These are phyloP conservation scores for Phaeosphaeria sp. DNA, from an alignment of 2,329 filamentous ascomycete species.

Conservation along the genomic window DNA sequence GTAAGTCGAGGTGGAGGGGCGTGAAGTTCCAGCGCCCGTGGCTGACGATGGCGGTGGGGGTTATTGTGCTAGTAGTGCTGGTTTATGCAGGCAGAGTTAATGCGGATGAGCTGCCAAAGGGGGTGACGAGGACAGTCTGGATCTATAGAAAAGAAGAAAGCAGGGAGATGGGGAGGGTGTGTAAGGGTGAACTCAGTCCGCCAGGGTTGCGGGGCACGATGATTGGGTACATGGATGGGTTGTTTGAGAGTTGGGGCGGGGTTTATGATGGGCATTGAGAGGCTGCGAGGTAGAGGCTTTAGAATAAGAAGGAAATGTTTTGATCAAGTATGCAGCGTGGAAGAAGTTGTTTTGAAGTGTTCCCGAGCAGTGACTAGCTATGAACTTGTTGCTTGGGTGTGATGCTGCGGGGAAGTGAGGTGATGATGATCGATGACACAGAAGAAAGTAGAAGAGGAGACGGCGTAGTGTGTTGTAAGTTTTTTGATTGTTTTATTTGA, in stretches of 20 bases:
- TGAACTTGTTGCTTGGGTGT: not conserved
- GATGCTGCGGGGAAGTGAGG: not conserved
- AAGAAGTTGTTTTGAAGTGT: not conserved
- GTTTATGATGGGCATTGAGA: slow-evolving; percentile 10
- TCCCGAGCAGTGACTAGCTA: not conserved
- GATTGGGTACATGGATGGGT: slow-evolving; percentile 17
- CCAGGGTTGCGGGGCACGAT: slow-evolving; percentile 15
- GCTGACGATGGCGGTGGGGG: slow-evolving; percentile 16
- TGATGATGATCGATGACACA: not conserved
- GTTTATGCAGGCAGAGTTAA: slow-evolving; percentile 8
- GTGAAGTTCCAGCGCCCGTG: slow-evolving; percentile 12
- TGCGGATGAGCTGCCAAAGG: slow-evolving; percentile 10
- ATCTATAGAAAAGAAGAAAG: slow-evolving; percentile 11
- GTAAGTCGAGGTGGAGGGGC: not conserved
- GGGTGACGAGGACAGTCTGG: slow-evolving; percentile 13
- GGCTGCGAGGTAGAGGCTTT: too few relatives aligned
- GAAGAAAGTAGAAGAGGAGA: not conserved
- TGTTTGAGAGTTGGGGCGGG: slow-evolving; percentile 13
- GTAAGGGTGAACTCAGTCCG: slow-evolving; percentile 5
- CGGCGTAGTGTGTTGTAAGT: not conserved
- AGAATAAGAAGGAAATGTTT: too few relatives aligned
- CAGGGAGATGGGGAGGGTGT: slow-evolving; percentile 8
- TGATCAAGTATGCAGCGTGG: too few relatives aligned
- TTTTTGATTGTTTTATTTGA: not conserved
- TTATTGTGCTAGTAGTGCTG: slow-evolving; percentile 11